phyloP scores from a whole-genome alignment of 2,329 filamentous ascomycete genomes.

The Colletotrichum incanum region DNA sequence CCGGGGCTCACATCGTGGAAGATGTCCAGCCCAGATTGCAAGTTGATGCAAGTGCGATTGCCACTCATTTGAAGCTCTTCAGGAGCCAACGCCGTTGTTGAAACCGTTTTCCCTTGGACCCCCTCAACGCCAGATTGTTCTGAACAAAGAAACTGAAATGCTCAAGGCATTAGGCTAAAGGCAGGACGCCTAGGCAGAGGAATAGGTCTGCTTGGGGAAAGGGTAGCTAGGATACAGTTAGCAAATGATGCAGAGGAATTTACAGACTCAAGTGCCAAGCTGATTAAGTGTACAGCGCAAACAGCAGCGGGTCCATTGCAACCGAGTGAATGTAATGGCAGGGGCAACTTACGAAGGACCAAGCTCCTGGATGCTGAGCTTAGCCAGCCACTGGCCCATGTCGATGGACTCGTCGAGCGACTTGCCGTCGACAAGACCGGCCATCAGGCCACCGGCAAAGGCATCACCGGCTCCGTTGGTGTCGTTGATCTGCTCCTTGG shows the following conservation, averaged over 20 bases:
- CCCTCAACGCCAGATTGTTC: conserved; percentile 60
- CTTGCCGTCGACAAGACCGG: conserved; percentile 90
- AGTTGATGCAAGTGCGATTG: conserved; percentile 46
- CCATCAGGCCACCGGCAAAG: conserved; percentile 94
- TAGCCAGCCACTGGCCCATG: conserved; percentile 97
- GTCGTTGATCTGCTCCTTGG: conserved; percentile 86
- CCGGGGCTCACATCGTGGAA: conserved; percentile 57
- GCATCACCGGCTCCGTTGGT: conserved; percentile 98
- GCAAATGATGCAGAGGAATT: conserved; percentile 34
- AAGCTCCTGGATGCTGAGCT: conserved; percentile 93
- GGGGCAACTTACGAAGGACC: conserved; percentile 87
- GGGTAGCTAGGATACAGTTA: conserved; percentile 73
- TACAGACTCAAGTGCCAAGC: not conserved
- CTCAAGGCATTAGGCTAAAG: conserved; percentile 40
- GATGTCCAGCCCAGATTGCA: conserved; percentile 53
- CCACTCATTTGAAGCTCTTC: conserved; percentile 51
- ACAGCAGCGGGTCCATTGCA: not conserved
- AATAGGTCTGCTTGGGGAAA: conserved; percentile 85
- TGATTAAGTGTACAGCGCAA: not conserved
- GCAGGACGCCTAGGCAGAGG: conserved; percentile 56
- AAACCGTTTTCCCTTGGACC: conserved; percentile 63
- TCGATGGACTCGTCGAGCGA: conserved; percentile 84
- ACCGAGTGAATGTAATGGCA: not conserved
- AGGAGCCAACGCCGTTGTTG: conserved; percentile 66
- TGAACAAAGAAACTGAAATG: conserved; percentile 37